Percentiles rank a stretch among this genome's conserved stretches.
phyloP scores from a whole-genome alignment of 2,329 filamentous ascomycete species.

The Fusarium humuli region DNA sequence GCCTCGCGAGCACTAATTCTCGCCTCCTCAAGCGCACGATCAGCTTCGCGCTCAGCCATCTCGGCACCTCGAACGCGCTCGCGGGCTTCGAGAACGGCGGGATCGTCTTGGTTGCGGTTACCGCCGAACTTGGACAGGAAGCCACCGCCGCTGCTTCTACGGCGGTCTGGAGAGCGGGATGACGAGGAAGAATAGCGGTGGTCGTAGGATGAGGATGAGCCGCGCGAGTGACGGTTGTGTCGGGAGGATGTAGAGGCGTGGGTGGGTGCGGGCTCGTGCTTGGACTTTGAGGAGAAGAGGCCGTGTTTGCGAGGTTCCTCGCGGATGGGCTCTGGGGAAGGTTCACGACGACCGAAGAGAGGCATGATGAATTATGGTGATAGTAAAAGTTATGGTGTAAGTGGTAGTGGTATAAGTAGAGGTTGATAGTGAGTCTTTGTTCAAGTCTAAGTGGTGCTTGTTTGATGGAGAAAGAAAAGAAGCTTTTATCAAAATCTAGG shows the following conservation, averaged over 20 bases:
- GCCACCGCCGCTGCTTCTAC: conserved; percentile 40
- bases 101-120: conserved; percentile 64
- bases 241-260: conserved; percentile 42
- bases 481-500: conserved; percentile 20
- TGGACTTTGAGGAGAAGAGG: conserved; percentile 50
- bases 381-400: not conserved
- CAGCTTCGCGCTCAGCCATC: conserved; percentile 72
- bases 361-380: conserved; percentile 44
- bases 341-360: conserved; percentile 49
- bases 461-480: conserved; percentile 22
- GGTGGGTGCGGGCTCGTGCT: conserved; percentile 46
- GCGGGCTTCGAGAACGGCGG: conserved; percentile 69
- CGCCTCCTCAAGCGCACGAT: conserved; percentile 70
- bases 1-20: conserved; percentile 71
- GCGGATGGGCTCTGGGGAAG: conserved; percentile 49
- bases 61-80: conserved; percentile 73
- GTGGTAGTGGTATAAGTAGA: not conserved
- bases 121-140: conserved; percentile 59
- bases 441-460: not conserved
- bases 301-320: conserved; percentile 49
- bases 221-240: conserved; percentile 13
- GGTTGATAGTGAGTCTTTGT: not conserved
- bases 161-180: conserved; percentile 27
- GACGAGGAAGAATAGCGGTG: conserved; percentile 4
- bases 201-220: conserved; percentile 20